phyloP scores from a whole-genome alignment of 176 grass and related monocot genomes.

The Poa annua region DNA sequence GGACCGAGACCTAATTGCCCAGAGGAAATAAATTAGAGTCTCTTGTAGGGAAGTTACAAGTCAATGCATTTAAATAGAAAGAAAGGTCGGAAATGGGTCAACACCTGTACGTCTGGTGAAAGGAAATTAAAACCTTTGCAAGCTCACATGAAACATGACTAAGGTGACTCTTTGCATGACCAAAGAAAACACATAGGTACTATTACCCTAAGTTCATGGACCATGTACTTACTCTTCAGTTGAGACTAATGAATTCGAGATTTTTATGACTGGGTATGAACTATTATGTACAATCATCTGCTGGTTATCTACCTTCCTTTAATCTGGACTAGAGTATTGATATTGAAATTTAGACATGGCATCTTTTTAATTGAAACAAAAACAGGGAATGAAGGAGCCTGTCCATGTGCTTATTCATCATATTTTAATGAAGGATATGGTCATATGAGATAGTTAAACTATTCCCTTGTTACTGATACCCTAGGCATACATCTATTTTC shows the following conservation, averaged over 20 bases:
- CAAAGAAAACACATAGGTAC: background rate
- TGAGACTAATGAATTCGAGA: background rate
- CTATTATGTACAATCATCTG: background rate
- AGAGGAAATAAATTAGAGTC: background rate
- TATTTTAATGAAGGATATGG: slow-evolving; percentile 11
- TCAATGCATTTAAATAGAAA: background rate
- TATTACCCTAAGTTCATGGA: background rate
- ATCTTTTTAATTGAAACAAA: background rate
- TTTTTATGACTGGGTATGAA: slow-evolving; percentile 15
- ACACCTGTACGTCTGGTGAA: background rate
- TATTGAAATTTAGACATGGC: background rate
- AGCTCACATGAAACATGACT: background rate
- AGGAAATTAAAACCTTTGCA: background rate
- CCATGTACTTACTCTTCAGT: slow-evolving; percentile 2
- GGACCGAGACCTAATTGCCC: background rate
- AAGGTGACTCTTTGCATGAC: background rate
- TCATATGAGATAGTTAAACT: background rate
- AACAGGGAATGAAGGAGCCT: background rate
- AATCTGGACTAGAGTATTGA: background rate
- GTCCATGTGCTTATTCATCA: background rate
- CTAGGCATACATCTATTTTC: background rate
- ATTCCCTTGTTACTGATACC: background rate
- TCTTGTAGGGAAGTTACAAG: background rate
- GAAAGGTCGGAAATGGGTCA: background rate
- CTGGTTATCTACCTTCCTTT: background rate